Evolutionary conservation across 1,284 basidiomycete genomes (phyloP).

Genomic region (Lignosus rhinocerotis): DNA sequence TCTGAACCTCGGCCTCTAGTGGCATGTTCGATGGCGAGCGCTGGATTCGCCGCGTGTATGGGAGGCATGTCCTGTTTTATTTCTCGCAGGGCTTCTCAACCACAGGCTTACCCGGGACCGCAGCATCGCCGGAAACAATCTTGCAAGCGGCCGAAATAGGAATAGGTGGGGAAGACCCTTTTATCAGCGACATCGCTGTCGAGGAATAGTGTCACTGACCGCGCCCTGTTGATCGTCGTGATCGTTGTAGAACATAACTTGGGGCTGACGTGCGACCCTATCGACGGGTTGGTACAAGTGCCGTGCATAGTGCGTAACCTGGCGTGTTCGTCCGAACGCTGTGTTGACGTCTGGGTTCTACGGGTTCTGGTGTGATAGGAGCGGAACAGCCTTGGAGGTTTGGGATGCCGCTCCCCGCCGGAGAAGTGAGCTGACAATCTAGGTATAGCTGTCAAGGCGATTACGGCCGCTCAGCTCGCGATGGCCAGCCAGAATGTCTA

Average conservation of each 20-base stretch:
- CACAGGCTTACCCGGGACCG: constrained; percentile 3
- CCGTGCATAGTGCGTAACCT: constrained; percentile 80
- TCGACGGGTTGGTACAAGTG: constrained; percentile 91
- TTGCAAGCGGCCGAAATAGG: constrained; percentile 93
- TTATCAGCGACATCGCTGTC: neutral
- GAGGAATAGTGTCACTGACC: neutral
- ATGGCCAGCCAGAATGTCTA: constrained; percentile 89
- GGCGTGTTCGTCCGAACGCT: neutral
- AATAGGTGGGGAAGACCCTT: constrained; percentile 59
- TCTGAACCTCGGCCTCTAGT: constrained; percentile 44
- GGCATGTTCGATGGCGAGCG: constrained; percentile 90
- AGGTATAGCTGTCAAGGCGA: constrained; percentile 75
- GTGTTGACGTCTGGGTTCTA: neutral
- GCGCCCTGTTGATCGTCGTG: constrained; percentile 5
- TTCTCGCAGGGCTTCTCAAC: constrained; percentile 1
- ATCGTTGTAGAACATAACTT: constrained; percentile 71
- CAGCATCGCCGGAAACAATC: constrained; percentile 79
- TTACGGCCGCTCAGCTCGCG: constrained; percentile 92
- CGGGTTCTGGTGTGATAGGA: constrained; percentile 49
- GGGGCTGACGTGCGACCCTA: constrained; percentile 90
- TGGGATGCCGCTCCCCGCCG: neutral
- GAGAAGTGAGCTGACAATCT: neutral
- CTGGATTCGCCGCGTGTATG: constrained; percentile 92
- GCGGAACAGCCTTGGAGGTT: constrained; percentile 84
- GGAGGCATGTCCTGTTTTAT: constrained; percentile 54